Evolutionary conservation across 352 stramenopile species (phyloP), one percentile per base, ranked within the genome.

Genomic region (Phytopythium chamaehyphon): DNA sequence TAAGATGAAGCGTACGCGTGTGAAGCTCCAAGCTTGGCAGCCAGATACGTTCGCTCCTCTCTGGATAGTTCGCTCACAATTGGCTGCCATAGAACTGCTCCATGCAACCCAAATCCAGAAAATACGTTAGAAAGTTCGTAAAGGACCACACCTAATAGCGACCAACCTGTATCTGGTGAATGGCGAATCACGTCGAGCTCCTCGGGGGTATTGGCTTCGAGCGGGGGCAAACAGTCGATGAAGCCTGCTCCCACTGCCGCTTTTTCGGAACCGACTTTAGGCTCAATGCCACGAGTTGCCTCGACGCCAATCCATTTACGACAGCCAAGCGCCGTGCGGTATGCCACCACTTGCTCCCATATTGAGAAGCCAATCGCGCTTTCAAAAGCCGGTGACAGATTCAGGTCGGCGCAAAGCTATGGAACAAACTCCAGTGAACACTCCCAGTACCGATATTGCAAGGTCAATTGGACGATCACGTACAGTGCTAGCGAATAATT

Each of bases 41-140:
- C 69, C 64, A 91, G 73, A 74, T 83, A 84, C 55, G 79, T 71
- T 40, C 61, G 65, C 53, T 91, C 80, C 59, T 91, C 80, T 58
- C 50, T 69, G 14, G 71, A 83, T 24, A 91, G 57, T 47, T 91
- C 77, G 42, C 77, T 91, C 24, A 91, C 21, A 28, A 83, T 66
- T 21, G 80, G 80, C 42, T 88, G 76, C 80, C 80, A 91, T 43
- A 86, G 51, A 40, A 71, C 80, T 86, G 39, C 14, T 47, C 18
- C 39, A 50, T 39, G 21, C 12, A 51, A 37, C 37, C n/a, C n/a
- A n/a, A n/a, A n/a, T n/a, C n/a, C 19, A 49, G 44, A 26, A 46
- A 4, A 31, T 22, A 9, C 40, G 21, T 23, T n/a, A 39, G 18
- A 9, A 12, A 54, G n/a, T 47, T 16, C 10, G 6, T 8, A 9